A percentile compares a stretch with the other conserved stretches of the same genome.
These are phyloP conservation scores for Saccharomycopsis sp. DNA, from an alignment of 805 yeast genomes.

Conservation along the genomic window DNA sequence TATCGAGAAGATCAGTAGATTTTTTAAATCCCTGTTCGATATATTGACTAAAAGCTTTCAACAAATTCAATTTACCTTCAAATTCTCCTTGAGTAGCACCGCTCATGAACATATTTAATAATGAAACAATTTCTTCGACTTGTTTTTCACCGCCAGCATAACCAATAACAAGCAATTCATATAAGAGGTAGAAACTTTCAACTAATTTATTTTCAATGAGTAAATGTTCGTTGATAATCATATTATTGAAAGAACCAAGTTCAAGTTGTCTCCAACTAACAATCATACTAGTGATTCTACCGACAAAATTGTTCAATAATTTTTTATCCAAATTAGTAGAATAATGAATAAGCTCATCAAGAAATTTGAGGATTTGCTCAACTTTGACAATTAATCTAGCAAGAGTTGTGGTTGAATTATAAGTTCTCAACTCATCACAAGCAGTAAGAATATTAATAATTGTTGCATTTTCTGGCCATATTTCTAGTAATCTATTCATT, in stretches of 20 bases:
- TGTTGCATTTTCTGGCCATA: conserved; percentile 96
- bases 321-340: conserved; percentile 50
- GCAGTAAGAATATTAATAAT: conserved; percentile 55
- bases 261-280: conserved; percentile 90
- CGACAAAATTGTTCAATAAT: conserved; percentile 49
- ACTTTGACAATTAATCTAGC: conserved; percentile 70
- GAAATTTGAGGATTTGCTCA: conserved; percentile 75
- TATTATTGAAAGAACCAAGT: conserved; percentile 70
- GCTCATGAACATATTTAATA: conserved; percentile 66
- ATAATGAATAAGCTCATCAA: conserved; percentile 90
- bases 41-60: conserved; percentile 57
- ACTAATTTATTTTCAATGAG: conserved; percentile 42
- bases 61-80: conserved; percentile 42
- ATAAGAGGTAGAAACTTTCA: conserved; percentile 87
- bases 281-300: conserved; percentile 52
- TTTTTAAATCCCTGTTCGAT: conserved; percentile 25
- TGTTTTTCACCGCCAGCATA: conserved; percentile 29
- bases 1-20: conserved; percentile 30
- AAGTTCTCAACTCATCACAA: conserved; percentile 53
- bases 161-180: conserved; percentile 61
- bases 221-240: conserved; percentile 56
- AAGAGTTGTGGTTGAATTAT: conserved; percentile 59
- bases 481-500: conserved; percentile 37
- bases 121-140: conserved; percentile 31
- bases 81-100: conserved; percentile 74